A percentile compares a stretch with the other conserved stretches of the same genome.
Evolutionary conservation across 1,284 basidiomycete genomes (phyloP).

Genomic region (Cryptococcus sp.): DNA sequence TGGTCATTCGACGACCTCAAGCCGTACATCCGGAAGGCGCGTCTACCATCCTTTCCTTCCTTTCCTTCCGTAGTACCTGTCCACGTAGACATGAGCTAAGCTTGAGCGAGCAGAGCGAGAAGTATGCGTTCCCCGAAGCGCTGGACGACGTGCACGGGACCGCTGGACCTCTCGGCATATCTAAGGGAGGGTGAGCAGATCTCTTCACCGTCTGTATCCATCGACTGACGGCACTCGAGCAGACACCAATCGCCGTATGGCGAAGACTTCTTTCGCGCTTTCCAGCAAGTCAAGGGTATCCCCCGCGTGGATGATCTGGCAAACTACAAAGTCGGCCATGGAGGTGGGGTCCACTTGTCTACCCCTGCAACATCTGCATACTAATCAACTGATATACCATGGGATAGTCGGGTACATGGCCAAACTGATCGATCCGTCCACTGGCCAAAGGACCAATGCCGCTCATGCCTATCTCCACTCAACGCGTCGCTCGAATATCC

Average conservation of each 20-base stretch:
- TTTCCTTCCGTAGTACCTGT: background rate
- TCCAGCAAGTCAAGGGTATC: slow-evolving; percentile 5
- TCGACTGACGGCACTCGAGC: no score
- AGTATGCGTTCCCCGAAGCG: background rate
- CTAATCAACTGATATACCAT: no score
- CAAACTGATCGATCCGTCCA: no score
- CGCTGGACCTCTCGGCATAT: no score
- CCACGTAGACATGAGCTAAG: background rate
- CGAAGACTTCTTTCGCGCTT: slow-evolving; percentile 7
- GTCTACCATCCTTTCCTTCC: background rate
- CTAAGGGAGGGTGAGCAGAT: no score
- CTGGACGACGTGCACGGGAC: no score
- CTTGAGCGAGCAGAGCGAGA: slow-evolving; percentile 2
- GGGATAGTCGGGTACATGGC: no score
- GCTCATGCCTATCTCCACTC: no score
- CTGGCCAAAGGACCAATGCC: no score
- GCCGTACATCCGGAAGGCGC: slow-evolving; percentile 22
- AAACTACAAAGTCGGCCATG: slow-evolving; percentile 16
- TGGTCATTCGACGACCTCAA: slow-evolving; percentile 20
- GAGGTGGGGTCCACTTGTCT: slow-evolving; percentile 9
- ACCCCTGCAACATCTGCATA: no score
- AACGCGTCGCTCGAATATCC: no score
- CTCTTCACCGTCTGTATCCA: no score
- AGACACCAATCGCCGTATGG: slow-evolving; percentile 3
- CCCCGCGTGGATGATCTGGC: slow-evolving; percentile 8